Conservation (phyloP, 2,329 filamentous ascomycete genomes). For the Fulvia fulva region DNA sequence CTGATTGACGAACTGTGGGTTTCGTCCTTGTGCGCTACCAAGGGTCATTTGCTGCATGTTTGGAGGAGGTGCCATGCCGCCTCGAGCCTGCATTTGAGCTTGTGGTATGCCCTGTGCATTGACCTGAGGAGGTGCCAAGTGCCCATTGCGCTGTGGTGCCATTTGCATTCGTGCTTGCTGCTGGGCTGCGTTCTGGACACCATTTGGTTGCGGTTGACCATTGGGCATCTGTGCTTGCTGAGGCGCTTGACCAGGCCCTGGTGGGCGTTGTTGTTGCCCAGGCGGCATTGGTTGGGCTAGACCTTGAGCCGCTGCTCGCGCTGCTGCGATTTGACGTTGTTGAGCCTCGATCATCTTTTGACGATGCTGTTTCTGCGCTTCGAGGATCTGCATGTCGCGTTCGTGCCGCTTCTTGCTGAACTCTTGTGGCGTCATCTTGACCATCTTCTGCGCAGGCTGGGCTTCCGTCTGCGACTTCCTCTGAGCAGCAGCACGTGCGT, state of each 20-base stretch:
- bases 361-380: constrained; percentile 37
- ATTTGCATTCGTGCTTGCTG: constrained; percentile 41
- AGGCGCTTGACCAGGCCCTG: constrained; percentile 15
- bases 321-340: constrained; percentile 37
- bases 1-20: constrained; percentile 27
- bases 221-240: constrained; percentile 29
- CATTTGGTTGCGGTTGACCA: constrained; percentile 33
- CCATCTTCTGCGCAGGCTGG: constrained; percentile 16
- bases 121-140: constrained; percentile 48
- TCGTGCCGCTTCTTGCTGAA: constrained; percentile 89
- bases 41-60: constrained; percentile 28
- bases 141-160: constrained; percentile 44
- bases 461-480: constrained; percentile 61
- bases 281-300: too few relatives aligned
- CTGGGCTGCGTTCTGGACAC: constrained; percentile 35
- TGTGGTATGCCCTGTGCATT: constrained; percentile 60
- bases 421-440: constrained; percentile 75
- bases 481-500: constrained; percentile 64
- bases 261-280: constrained; percentile 30
- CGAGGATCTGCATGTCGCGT: constrained; percentile 64
- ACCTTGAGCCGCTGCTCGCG: constrained; percentile 32
- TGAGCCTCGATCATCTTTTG: constrained; percentile 30
- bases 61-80: constrained; percentile 16
- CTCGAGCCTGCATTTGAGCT: constrained; percentile 46
- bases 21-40: constrained; percentile 24